These are phyloP conservation scores for Phaffomyces opuntiae DNA, from an alignment of 805 yeast genomes.

Conservation along the genomic window DNA sequence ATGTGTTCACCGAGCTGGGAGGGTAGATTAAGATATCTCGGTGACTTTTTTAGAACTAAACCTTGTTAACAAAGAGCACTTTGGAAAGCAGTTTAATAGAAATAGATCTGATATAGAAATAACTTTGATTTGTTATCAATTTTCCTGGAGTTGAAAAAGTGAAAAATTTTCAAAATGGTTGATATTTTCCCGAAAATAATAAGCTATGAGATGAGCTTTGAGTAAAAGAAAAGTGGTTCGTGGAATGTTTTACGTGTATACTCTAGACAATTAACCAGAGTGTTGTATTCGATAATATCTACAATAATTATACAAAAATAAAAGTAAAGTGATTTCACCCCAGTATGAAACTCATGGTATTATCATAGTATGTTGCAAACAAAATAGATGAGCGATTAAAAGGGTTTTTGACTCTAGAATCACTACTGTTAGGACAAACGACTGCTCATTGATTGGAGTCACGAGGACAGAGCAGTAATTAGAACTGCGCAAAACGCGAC, in stretches of 20 bases:
- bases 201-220: not conserved
- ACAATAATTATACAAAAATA: not conserved
- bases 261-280: too few species aligned
- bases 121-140: too few species aligned
- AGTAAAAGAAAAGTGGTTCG: not conserved
- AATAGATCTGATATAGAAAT: not conserved
- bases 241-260: too few species aligned
- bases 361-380: not conserved
- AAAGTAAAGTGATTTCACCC: slow-evolving; percentile 2
- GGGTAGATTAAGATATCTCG: not conserved
- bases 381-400: slow-evolving; percentile 11
- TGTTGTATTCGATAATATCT: too few species aligned
- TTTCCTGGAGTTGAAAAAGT: not conserved
- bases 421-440: slow-evolving; percentile 3
- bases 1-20: slow-evolving; percentile 6
- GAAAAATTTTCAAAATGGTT: not conserved
- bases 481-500: not conserved
- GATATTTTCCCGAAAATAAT: too few species aligned
- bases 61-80: not conserved
- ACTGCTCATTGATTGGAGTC: too few species aligned
- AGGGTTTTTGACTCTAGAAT: slow-evolving; percentile 5
- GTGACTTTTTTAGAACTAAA: too few species aligned
- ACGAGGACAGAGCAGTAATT: too few species aligned
- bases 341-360: slow-evolving; percentile 11
- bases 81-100: not conserved